Base-by-base conservation (phyloP, 768 basidiomycete species). In the Tubosaeta brunneosetosa region DNA sequence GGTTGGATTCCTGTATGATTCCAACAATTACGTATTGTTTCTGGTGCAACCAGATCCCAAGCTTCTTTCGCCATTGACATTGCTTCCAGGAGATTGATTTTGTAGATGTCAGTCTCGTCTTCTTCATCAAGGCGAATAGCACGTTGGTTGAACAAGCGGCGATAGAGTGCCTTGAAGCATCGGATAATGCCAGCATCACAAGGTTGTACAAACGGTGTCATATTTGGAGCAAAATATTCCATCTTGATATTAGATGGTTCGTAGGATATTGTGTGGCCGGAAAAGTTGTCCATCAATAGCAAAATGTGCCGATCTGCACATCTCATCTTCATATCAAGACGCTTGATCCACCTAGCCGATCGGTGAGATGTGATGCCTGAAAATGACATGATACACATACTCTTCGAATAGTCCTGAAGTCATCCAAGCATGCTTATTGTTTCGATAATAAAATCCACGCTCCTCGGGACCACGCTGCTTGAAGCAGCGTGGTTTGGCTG, bases 401-500 rank as follows among this genome's bases (percentile, higher is more conserved):
- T 37, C 43, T 38, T 51, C 33, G 38, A 38, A 44, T 2, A 36
- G 36, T 17, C 2, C 3, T 19, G 13, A 22, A 22, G 50, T 51
- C 42, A 51, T 51, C 50, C 50, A 51, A 1, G 43, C 42, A 3
- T n/a, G 44, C 37, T 19, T 36, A 17, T 51, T 51, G 43, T 38
- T 34, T 3, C 11, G 4, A 8, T 51, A 51, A 17, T 51, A 26
- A 17, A 51, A 17, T 13, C 34, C 43, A 34, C 5, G 42, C 2
- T 25, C 6, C 8, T 32, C 2, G n/a, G 33, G 36, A 9, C 26
- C 2, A 1, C 13, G 2, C 31, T 3, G 22, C 9, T 44, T 37
- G 55, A 75, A 76, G 40, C 63, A 64, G 0, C 58, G 62, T 7
- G 74, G 74, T 26, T 64, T 58, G 22, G 17, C 56, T 60, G 6